Evolutionary conservation across 2,329 filamentous ascomycete genomes (phyloP).

Genomic region (Grosmannia clavigera): DNA sequence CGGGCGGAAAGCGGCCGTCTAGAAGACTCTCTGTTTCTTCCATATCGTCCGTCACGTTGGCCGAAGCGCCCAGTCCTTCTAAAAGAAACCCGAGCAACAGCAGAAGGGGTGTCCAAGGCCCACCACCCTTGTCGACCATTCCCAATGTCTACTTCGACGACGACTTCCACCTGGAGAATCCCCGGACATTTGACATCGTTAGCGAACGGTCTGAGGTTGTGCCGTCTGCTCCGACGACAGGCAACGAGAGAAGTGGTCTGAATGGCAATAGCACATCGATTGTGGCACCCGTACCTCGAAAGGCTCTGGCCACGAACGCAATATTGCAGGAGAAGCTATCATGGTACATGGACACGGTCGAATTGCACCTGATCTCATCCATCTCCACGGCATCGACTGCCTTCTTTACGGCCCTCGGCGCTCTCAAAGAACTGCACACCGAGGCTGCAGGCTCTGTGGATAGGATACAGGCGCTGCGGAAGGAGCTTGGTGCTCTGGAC

Average conservation of each 20-base stretch:
- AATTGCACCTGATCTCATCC: constrained; percentile 90
- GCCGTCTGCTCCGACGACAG: constrained; percentile 44
- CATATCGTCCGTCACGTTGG: constrained; percentile 28
- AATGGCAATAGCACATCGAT: constrained; percentile 20
- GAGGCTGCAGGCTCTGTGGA: constrained; percentile 87
- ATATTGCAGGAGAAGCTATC: constrained; percentile 96
- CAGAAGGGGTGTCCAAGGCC: constrained; percentile 54
- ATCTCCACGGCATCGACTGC: constrained; percentile 93
- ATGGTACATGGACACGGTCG: constrained; percentile 99
- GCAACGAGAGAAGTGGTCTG: constrained; percentile 31
- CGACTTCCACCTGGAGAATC: constrained; percentile 89
- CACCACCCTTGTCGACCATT: constrained; percentile 82
- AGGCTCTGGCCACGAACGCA: constrained; percentile 87
- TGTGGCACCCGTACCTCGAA: constrained; percentile 50
- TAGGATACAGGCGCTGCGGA: constrained; percentile 68
- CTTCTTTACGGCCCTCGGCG: constrained; percentile 89
- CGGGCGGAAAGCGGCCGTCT: constrained; percentile 26
- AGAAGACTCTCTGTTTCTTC: constrained; percentile 35
- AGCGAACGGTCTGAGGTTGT: constrained; percentile 96
- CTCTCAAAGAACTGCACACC: constrained; percentile 77
- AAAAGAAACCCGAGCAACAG: constrained; percentile 34
- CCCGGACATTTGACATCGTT: constrained; percentile 89
- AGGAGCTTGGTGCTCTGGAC: constrained; percentile 71
- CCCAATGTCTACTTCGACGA: constrained; percentile 91
- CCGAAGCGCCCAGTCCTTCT: constrained; percentile 28